Base-by-base conservation (phyloP, 2,329 filamentous ascomycete species). In the Chaetomium sp. region DNA sequence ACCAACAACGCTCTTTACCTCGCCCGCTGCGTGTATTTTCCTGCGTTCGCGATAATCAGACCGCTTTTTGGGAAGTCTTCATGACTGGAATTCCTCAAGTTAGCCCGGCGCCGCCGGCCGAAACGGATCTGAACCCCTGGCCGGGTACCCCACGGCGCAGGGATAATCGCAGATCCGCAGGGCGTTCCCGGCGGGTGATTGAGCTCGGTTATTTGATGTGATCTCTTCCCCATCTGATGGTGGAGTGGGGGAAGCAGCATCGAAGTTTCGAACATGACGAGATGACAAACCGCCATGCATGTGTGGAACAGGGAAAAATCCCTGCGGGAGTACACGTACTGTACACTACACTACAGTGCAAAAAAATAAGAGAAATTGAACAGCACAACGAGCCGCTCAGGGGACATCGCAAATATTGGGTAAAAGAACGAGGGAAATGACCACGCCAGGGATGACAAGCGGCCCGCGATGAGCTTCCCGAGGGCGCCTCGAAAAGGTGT, bases 131-230 rank as follows among this genome's bases (percentile, higher is more conserved):
- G 47, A 33, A n/a, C 49, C 51, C 50, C 42, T 48, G 47, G 41
- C 41, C 10, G 47, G 41, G 35, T 51, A 57, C 47, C 55, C 55
- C 55, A 54, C 51, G 51, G 27, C 47, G n/a, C 57, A 59, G 44
- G 57, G 57, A 54, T 57, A 8, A 47, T 47, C 48, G 57, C 51
- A 56, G 54, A 59, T 59, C 54, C 6, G 12, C 37, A 42, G 50
- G 35, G 43, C 33, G 12, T 42, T 6, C 49, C 49, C 37, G 43
- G 54, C 47, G 36, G 8, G 19, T 19, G 38, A 46, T 55, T 49
- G 56, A 45, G 47, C 41, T 45, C 48, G 34, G 43, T 14, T n/a
- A 12, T 44, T 32, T 49, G 19, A 27, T 27, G 19, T 27, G 19
- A 27, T 27, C 19, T 27, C 19, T 27, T 27, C 19, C 19, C 19